Conservation (phyloP, 2,329 filamentous ascomycete genomes). For the Fusarium sp. region DNA sequence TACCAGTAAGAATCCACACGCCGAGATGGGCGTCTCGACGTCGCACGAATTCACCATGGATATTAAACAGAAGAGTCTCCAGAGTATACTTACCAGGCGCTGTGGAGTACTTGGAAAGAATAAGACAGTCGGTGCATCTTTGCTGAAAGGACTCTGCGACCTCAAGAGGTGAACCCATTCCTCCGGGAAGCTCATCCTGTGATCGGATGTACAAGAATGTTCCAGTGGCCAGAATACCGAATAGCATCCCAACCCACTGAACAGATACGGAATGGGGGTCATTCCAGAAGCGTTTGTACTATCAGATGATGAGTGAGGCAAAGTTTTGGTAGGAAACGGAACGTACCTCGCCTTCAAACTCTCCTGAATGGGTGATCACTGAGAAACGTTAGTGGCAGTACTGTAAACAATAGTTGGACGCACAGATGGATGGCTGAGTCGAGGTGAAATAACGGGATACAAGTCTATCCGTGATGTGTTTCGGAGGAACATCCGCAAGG, state of each 20-base stretch:
- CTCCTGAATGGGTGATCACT: conserved; percentile 28
- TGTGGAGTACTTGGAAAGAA: conserved; percentile 27
- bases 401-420: rapidly evolving
- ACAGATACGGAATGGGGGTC: not conserved
- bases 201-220: conserved; percentile 23
- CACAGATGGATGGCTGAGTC: conserved; percentile 23
- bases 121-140: conserved; percentile 27
- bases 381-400: not conserved
- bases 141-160: conserved; percentile 18
- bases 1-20: conserved; percentile 22
- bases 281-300: conserved; percentile 31
- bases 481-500: conserved; percentile 23
- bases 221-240: conserved; percentile 22
- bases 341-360: conserved; percentile 31
- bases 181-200: conserved; percentile 11
- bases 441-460: conserved; percentile 33
- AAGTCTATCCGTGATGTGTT: conserved; percentile 15
- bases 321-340: rapidly evolving
- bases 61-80: conserved; percentile 25
- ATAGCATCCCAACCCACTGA: conserved; percentile 29
- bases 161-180: conserved; percentile 9
- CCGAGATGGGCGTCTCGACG: conserved; percentile 24
- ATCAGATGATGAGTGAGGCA: rapidly evolving
- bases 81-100: conserved; percentile 14
- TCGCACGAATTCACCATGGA: conserved; percentile 24